Evolutionary conservation across 306 rosid species (phyloP), one percentile per base, ranked within the genome.

Genomic region (Ammopiptanthus mongolicus): DNA sequence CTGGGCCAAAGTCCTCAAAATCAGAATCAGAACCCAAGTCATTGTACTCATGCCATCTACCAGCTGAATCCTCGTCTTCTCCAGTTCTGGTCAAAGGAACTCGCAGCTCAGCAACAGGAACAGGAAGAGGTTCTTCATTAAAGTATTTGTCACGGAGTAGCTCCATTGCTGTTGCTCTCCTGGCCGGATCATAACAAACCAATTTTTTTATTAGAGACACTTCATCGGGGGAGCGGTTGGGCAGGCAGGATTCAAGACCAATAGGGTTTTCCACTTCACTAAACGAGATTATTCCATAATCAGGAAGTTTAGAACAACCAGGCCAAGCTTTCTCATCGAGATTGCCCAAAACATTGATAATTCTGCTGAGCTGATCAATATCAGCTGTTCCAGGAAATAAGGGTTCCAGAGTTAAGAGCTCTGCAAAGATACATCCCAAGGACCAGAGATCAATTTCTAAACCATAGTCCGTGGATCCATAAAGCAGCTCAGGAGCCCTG

Each of bases 401-500:
- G 17, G 99, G 98, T 44, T 86, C 79, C 73, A 96, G 84, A 5
- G 90, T 87, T 7, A 89, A 61, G 29, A 96, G 96, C 86, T 92
- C 99, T 0, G 99, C 90, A 42, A 92, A 89, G 74, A 96, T 84
- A 86, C 99, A 92, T 23, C 99, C 99, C 81, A 96, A 78, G 18
- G 99, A 90, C 99, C 99, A 96, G 11, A 96, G 84, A 83, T 96
- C 99, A 60, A 92, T 72, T 88, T 90, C 98, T 53, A 88, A 74
- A 74, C 98, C 91, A 28, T 96, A 96, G 73, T 83, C 76, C 3
- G 75, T 79, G 50, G 96, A 89, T 46, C 99, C 98, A 11, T 87
- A 96, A 75, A 96, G 98, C 61, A 96, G 81, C 81, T 96, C 99
- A 4, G 99, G 99, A 29, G 98, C 92, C 80, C 97, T 84, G 72